Evolutionary conservation across 2,329 filamentous ascomycete genomes (phyloP).

Genomic region (Aquanectria penicillioides): DNA sequence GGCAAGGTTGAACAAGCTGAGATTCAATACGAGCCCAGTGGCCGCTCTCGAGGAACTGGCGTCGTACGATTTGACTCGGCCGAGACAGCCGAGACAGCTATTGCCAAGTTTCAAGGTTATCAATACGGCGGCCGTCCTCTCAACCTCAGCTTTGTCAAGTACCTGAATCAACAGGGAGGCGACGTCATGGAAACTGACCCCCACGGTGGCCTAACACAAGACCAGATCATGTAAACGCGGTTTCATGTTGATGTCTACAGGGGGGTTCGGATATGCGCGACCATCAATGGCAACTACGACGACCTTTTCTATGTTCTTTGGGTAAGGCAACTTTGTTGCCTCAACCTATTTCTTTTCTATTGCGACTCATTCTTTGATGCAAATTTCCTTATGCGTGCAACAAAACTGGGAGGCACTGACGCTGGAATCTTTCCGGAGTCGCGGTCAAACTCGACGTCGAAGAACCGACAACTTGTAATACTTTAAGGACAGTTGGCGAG

Average conservation of each 20-base stretch:
- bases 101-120: slow-evolving; percentile 97
- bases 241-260: slow-evolving; percentile 21
- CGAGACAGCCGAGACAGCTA: slow-evolving; percentile 90
- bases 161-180: slow-evolving; percentile 74
- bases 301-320: slow-evolving; percentile 19
- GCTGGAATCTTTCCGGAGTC: slow-evolving; percentile 33
- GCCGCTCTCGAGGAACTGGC: slow-evolving; percentile 91
- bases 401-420: slow-evolving; percentile 41
- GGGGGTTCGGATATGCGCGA: slow-evolving; percentile 12
- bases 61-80: slow-evolving; percentile 92
- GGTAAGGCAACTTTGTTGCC: slow-evolving; percentile 12
- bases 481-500: slow-evolving; percentile 30
- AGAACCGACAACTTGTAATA: slow-evolving; percentile 37
- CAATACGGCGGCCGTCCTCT: slow-evolving; percentile 96
- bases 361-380: slow-evolving; percentile 32
- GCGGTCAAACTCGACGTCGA: slow-evolving; percentile 31
- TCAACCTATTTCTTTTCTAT: slow-evolving; percentile 32
- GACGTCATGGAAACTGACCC: slow-evolving; percentile 88
- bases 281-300: slow-evolving; percentile 19
- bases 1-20: slow-evolving; percentile 98
- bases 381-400: slow-evolving; percentile 31
- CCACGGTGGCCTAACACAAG: slow-evolving; percentile 84
- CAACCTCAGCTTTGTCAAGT: slow-evolving; percentile 93
- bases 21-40: slow-evolving; percentile 97
- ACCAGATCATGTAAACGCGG: slow-evolving; percentile 87